A percentile compares a stretch with the other conserved stretches of the same genome.
Conservation (phyloP, 164 flowering plant genomes). For the Vitis riparia region DNA sequence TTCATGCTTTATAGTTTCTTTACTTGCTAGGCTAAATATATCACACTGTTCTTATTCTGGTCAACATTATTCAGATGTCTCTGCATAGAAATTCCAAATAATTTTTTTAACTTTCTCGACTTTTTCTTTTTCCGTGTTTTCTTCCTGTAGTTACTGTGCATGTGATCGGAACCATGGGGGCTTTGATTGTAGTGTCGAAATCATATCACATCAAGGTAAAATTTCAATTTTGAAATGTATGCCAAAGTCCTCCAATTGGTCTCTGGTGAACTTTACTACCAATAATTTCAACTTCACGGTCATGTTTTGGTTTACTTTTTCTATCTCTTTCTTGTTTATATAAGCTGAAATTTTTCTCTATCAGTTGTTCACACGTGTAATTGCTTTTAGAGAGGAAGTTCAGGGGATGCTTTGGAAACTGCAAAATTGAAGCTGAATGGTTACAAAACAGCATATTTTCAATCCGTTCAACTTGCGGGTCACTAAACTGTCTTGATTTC, state of each 20-base stretch:
- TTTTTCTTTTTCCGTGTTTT: background rate
- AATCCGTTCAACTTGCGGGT: no score
- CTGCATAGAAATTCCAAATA: background rate
- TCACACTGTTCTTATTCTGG: background rate
- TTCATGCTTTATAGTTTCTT: background rate
- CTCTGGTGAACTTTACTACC: no score
- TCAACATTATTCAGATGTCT: background rate
- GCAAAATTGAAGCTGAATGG: background rate
- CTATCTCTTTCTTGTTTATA: no score
- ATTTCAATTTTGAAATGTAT: background rate
- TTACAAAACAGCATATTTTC: background rate
- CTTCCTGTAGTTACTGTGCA: constrained; percentile 62
- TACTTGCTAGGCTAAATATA: background rate
- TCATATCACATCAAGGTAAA: constrained; percentile 65
- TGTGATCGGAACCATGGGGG: constrained; percentile 95
- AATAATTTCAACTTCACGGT: no score
- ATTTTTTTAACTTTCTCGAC: background rate
- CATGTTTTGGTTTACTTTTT: no score
- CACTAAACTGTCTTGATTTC: no score
- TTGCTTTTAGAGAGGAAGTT: background rate
- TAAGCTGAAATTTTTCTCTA: background rate
- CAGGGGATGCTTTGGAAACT: background rate
- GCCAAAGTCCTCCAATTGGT: background rate
- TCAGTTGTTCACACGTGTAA: background rate
- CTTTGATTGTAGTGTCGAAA: constrained; percentile 81